phyloP scores from a whole-genome alignment of 805 yeast species.

The Pichia californica region DNA sequence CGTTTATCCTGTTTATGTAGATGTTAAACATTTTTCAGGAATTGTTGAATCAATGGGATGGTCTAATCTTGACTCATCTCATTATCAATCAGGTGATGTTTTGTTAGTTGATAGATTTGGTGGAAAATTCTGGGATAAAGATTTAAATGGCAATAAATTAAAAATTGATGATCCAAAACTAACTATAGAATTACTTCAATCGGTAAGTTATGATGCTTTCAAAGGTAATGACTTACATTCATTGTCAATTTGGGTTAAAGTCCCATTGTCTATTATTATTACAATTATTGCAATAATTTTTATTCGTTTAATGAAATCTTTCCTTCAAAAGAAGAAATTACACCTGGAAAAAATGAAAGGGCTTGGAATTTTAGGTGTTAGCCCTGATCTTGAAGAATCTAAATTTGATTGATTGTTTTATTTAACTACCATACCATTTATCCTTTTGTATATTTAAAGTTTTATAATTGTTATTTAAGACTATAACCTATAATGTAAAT shows the following conservation, averaged over 20 bases:
- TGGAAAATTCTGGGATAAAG: conserved; percentile 20
- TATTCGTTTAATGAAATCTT: neutral
- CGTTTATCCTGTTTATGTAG: conserved; percentile 43
- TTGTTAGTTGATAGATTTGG: conserved; percentile 41
- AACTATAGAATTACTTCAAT: conserved; percentile 11
- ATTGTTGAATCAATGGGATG: conserved; percentile 27
- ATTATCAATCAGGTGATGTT: conserved; percentile 47
- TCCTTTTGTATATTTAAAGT: too few species aligned
- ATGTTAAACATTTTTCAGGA: conserved; percentile 31
- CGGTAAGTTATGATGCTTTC: conserved; percentile 7
- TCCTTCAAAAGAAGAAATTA: neutral
- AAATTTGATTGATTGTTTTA: conserved; percentile 13
- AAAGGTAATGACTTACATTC: conserved; percentile 2
- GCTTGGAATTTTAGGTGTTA: conserved; percentile 14
- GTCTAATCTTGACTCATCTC: conserved; percentile 30
- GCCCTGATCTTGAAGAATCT: conserved; percentile 10
- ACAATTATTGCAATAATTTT: neutral
- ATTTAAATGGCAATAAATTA: conserved; percentile 10
- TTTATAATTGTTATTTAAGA: too few species aligned
- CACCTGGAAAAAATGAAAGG: conserved; percentile 13
- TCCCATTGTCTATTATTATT: neutral
- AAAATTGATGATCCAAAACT: conserved; percentile 7
- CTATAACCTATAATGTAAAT: too few species aligned
- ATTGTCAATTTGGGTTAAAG: neutral
- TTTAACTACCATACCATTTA: too few species aligned